phyloP scores from a whole-genome alignment of 192 early-diverging fungal species.

The Geranomyces variabilis region DNA sequence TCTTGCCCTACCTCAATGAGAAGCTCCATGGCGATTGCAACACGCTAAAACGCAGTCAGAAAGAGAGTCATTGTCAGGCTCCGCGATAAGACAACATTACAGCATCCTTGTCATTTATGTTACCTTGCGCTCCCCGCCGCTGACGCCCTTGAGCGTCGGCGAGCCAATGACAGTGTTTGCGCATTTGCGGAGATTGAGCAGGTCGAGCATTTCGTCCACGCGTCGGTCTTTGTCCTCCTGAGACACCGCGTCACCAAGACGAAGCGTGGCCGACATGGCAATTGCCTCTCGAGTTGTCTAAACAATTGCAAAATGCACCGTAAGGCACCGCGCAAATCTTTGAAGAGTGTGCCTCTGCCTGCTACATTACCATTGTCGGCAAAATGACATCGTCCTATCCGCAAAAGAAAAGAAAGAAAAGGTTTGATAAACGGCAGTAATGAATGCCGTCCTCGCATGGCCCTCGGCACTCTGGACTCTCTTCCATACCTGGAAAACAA shows the following conservation, averaged over 20 bases:
- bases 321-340: not conserved
- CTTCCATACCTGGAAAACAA: constrained; percentile 60
- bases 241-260: constrained; percentile 52
- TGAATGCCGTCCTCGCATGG: too few species aligned
- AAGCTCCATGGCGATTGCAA: constrained; percentile 73
- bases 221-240: constrained; percentile 46
- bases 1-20: too few species aligned
- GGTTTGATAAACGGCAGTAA: too few species aligned
- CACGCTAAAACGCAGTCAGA: too few species aligned
- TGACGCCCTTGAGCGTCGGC: constrained; percentile 65
- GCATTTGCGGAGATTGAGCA: constrained; percentile 67
- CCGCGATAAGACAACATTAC: not conserved
- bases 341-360: not conserved
- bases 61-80: not conserved
- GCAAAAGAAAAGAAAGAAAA: too few species aligned
- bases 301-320: not conserved
- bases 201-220: constrained; percentile 59
- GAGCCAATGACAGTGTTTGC: constrained; percentile 71
- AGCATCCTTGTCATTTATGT: too few species aligned
- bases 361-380: constrained; percentile 53
- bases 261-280: constrained; percentile 62
- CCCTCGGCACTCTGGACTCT: too few species aligned
- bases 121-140: constrained; percentile 67
- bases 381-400: constrained; percentile 70
- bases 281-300: constrained; percentile 79